Conservation (phyloP, 208 protist species). For the Acanthamoeba sp. region DNA sequence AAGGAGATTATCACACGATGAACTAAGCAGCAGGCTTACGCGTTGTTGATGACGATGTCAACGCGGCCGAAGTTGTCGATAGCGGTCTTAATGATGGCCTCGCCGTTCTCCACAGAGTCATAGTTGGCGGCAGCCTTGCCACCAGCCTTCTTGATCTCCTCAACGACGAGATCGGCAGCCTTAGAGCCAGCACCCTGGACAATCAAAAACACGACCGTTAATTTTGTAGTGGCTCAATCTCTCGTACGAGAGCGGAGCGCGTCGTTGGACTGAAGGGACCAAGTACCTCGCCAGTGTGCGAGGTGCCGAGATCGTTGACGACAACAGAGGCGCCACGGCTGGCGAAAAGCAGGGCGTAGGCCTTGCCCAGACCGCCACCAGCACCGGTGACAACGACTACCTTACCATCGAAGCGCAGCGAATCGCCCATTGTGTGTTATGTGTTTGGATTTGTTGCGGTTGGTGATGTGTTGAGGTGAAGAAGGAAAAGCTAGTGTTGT, state of each 20-base stretch:
- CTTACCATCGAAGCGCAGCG: constrained; percentile 78
- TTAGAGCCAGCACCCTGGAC: constrained; percentile 73
- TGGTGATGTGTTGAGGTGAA: no score
- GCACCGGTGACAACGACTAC: constrained; percentile 88
- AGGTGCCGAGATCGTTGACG: constrained; percentile 87
- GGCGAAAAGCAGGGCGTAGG: constrained; percentile 86
- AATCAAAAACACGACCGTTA: background rate
- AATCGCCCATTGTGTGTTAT: constrained; percentile 21
- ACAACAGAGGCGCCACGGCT: constrained; percentile 85
- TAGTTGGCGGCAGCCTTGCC: constrained; percentile 87
- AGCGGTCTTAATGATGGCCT: constrained; percentile 86
- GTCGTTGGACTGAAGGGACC: background rate
- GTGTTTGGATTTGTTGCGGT: background rate
- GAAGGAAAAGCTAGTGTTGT: background rate
- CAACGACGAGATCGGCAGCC: constrained; percentile 86
- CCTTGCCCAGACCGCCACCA: constrained; percentile 84
- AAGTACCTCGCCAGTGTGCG: constrained; percentile 59
- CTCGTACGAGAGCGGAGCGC: background rate
- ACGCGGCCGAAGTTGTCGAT: constrained; percentile 84
- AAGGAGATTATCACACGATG: background rate
- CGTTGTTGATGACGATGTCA: constrained; percentile 89
- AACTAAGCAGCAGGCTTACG: constrained; percentile 60
- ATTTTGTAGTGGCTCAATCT: background rate
- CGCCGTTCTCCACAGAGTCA: constrained; percentile 86
- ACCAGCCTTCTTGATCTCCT: constrained; percentile 83